Evolutionary conservation across 495 filamentous ascomycete species (phyloP), one percentile per base, ranked within the genome.

Genomic region (Melanomma pulvis-pyrius): DNA sequence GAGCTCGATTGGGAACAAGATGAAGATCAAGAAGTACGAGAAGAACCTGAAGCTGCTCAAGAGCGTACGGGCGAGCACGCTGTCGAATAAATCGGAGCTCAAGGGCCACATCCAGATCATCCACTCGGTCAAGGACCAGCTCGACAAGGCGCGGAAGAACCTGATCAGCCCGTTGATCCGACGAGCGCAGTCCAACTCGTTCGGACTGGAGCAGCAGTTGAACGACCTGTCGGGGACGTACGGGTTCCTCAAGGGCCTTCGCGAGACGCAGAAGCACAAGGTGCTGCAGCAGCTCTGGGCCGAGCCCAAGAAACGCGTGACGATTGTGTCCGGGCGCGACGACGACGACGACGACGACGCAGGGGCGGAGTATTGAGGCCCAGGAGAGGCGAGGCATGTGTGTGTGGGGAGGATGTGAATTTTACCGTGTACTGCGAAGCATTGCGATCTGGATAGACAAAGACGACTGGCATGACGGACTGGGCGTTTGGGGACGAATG

Each of bases 181-280:
- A 41, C 84, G 82, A 53, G 87, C 88, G 63, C 84, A 86, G 57
- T 81, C 80, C 8, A 87, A 84, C 58, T 88, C 85, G 46, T 76
- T 92, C 8, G 84, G 84, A 0, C 83, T 97, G 17, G 90, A 93
- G 60, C 90, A 91, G 68, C 92, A 97, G 78, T 92, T 97, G 59
- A 76, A 80, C 9, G 92, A 92, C 0, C 74, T 97, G 30, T 90
- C 93, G 59, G 87, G 88, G 22, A 92, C 89, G 9, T 90, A 91
- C 58, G 81, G 84, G 21, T 89, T 93, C 72, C 79, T 97, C 4
- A 87, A 87, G 52, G 82, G 80, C 5, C 84, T 92, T 21, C 81
- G 92, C 56, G 84, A 89, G 71, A 82, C 82, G 61, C 92, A 96
- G 80, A 96, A 92, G 79, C 82, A 85, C 29, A 92, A 89, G 78